These are phyloP conservation scores for Trichosanthes cucumerina DNA, from an alignment of 306 rosid species.

Conservation along the genomic window DNA sequence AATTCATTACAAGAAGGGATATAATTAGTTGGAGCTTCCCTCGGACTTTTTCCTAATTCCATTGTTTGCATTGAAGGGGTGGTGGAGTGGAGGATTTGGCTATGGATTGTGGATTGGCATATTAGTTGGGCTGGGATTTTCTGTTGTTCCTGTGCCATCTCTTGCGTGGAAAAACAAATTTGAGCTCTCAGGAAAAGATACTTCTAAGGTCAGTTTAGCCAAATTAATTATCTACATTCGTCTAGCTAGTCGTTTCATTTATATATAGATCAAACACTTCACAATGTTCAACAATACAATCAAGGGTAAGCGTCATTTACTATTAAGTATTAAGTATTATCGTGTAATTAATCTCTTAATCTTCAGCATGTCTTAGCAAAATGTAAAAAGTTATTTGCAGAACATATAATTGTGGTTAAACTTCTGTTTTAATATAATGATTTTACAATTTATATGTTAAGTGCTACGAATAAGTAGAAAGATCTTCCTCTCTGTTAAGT, in stretches of 20 bases:
- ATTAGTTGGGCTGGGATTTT: slow-evolving; percentile 71
- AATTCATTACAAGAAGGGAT: not conserved
- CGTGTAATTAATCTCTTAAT: not conserved
- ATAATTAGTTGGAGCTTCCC: slow-evolving; percentile 3
- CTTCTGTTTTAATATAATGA: too few species aligned
- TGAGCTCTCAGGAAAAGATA: slow-evolving; percentile 42
- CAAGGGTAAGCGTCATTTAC: not conserved
- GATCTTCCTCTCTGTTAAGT: not conserved
- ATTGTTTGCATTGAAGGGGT: slow-evolving; percentile 45
- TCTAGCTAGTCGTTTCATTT: not conserved
- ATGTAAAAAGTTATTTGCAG: not conserved
- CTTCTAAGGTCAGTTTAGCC: slow-evolving; percentile 50
- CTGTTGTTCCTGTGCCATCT: slow-evolving; percentile 84
- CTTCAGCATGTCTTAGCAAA: not conserved
- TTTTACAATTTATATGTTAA: not conserved
- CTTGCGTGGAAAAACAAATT: slow-evolving; percentile 61
- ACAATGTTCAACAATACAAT: not conserved
- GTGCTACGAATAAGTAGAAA: not conserved
- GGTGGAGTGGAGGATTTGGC: slow-evolving; percentile 98
- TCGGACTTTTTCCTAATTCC: slow-evolving; percentile 1
- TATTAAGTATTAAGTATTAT: not conserved
- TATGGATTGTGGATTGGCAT: slow-evolving; percentile 91
- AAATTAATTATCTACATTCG: not conserved
- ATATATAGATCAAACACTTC: not conserved
- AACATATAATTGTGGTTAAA: not conserved